These are phyloP conservation scores for Boletus tomentosulus DNA, from an alignment of 768 basidiomycete genomes.

Conservation along the genomic window DNA sequence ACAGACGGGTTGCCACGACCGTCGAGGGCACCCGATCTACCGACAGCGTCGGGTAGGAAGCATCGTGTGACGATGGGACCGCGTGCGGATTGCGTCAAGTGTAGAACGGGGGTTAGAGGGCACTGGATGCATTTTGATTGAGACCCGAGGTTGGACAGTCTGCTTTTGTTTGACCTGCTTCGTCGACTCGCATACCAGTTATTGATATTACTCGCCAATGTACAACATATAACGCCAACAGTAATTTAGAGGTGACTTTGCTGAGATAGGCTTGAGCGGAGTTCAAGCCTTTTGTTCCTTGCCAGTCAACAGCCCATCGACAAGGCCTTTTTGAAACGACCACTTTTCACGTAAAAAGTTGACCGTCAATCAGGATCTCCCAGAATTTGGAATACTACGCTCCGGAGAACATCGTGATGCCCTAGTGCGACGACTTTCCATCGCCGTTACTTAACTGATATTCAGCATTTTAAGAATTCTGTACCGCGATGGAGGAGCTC, in stretches of 20 bases:
- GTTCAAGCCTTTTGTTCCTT: too few relatives aligned
- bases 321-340: too few relatives aligned
- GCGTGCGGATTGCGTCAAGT: slow-evolving; percentile 63
- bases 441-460: too few relatives aligned
- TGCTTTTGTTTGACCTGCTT: neutral
- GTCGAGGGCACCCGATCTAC: slow-evolving; percentile 8
- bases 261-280: too few relatives aligned
- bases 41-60: slow-evolving; percentile 27
- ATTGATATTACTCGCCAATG: slow-evolving; percentile 1
- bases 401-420: too few relatives aligned
- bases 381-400: neutral
- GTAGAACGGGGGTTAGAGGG: slow-evolving; percentile 60
- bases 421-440: too few relatives aligned
- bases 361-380: too few relatives aligned
- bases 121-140: slow-evolving; percentile 69
- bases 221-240: neutral
- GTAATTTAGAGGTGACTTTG: neutral
- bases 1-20: slow-evolving; percentile 15
- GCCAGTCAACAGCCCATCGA: too few relatives aligned
- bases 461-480: too few relatives aligned
- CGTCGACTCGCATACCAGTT: slow-evolving; percentile 2
- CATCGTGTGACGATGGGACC: slow-evolving; percentile 69
- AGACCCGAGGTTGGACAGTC: neutral
- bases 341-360: too few relatives aligned
- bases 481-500: too few relatives aligned